Percentiles rank a stretch among this genome's conserved stretches.
These are phyloP conservation scores for Jacaranda copaia DNA, from an alignment of 257 asterid genomes.

Conservation along the genomic window DNA sequence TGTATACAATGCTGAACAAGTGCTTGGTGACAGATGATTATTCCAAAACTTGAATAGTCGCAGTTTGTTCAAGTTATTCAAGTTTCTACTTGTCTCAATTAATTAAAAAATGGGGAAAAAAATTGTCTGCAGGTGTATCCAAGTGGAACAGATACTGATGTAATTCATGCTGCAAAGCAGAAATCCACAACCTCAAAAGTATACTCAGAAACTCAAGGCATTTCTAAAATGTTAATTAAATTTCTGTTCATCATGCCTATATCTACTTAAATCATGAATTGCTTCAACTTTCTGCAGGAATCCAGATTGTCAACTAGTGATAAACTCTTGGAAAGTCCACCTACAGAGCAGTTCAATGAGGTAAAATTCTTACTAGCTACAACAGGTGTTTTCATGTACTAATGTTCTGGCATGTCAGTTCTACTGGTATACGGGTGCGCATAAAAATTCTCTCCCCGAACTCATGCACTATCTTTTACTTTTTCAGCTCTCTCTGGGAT, in stretches of 20 bases:
- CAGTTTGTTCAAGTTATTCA: background rate
- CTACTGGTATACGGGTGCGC: background rate
- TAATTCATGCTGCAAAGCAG: constrained; percentile 30
- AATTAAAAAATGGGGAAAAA: background rate
- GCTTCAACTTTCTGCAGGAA: constrained; percentile 50
- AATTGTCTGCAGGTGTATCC: constrained; percentile 45
- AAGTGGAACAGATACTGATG: constrained; percentile 34
- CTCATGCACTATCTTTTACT: background rate
- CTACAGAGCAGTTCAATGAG: constrained; percentile 62
- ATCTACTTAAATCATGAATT: constrained; percentile 17
- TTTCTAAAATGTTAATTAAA: constrained; percentile 1
- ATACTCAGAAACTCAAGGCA: background rate
- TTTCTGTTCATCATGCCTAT: background rate
- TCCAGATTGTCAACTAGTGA: constrained; percentile 39
- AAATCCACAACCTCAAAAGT: constrained; percentile 32
- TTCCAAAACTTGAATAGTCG: background rate
- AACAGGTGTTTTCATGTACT: background rate
- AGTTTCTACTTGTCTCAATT: background rate
- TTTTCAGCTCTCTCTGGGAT: constrained; percentile 69
- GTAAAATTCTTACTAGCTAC: constrained; percentile 38
- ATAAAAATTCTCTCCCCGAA: background rate
- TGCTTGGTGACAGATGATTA: background rate
- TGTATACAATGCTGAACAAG: background rate
- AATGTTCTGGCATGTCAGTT: background rate
- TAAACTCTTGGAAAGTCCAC: constrained; percentile 48